A percentile compares a stretch with the other conserved stretches of the same genome.
Evolutionary conservation across 805 yeast species (phyloP).

Genomic region (Hanseniaspora nectarophila): DNA sequence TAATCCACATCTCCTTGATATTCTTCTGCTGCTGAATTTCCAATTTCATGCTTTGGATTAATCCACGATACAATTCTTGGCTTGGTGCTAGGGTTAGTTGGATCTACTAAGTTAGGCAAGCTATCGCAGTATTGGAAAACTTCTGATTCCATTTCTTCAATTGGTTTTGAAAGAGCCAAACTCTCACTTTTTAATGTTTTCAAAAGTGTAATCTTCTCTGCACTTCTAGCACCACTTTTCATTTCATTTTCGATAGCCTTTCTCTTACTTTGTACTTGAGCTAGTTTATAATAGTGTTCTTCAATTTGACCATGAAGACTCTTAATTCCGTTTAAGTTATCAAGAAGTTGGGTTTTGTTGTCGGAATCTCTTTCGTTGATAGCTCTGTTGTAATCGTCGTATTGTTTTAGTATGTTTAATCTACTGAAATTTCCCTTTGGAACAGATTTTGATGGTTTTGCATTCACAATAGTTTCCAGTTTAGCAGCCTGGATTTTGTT

Average conservation of each 20-base stretch:
- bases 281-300: slow-evolving; percentile 19
- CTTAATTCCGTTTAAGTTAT: slow-evolving; percentile 25
- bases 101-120: slow-evolving; percentile 54
- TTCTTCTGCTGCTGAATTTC: not conserved
- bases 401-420: slow-evolving; percentile 19
- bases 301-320: slow-evolving; percentile 22
- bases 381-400: slow-evolving; percentile 21
- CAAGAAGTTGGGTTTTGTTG: slow-evolving; percentile 19
- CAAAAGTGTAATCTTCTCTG: slow-evolving; percentile 17
- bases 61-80: slow-evolving; percentile 42
- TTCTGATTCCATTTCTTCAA: slow-evolving; percentile 27
- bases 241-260: slow-evolving; percentile 24
- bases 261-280: slow-evolving; percentile 25
- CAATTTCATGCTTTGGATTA: slow-evolving; percentile 29
- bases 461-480: not conserved
- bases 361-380: slow-evolving; percentile 24
- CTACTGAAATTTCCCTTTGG: slow-evolving; percentile 24
- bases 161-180: slow-evolving; percentile 17
- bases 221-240: slow-evolving; percentile 19
- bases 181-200: slow-evolving; percentile 23
- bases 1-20: slow-evolving; percentile 11
- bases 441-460: slow-evolving; percentile 8
- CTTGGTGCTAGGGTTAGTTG: slow-evolving; percentile 33
- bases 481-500: not conserved
- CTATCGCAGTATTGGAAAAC: slow-evolving; percentile 35